phyloP scores from a whole-genome alignment of 225 moss, liverwort and hornwort species.

The Sphagnum tenellum region DNA sequence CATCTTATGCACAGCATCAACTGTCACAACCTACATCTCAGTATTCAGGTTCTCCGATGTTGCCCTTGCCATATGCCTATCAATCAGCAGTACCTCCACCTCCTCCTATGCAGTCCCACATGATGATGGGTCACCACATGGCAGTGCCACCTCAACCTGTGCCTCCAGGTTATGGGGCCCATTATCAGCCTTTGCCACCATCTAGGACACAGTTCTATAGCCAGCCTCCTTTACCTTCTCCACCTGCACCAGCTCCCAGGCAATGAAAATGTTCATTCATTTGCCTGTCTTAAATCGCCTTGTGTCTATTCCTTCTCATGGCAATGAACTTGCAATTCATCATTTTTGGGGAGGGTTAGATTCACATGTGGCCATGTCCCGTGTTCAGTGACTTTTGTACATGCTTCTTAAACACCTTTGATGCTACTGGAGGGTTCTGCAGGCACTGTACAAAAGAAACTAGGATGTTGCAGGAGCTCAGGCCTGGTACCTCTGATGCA shows the following conservation, averaged over 20 bases:
- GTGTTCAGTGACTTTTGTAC: too few species aligned
- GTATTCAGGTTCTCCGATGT: slow-evolving; percentile 47
- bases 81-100: slow-evolving; percentile 61
- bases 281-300: too few species aligned
- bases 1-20: slow-evolving; percentile 37
- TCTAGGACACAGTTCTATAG: slow-evolving; percentile 72
- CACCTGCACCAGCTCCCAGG: slow-evolving; percentile 52
- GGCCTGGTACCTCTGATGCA: too few species aligned
- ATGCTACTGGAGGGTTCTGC: too few species aligned
- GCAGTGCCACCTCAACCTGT: slow-evolving; percentile 62
- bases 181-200: slow-evolving; percentile 62
- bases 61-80: slow-evolving; percentile 49
- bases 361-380: too few species aligned
- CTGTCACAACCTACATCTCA: slow-evolving; percentile 65
- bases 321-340: too few species aligned
- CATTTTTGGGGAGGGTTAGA: too few species aligned
- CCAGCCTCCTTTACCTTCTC: slow-evolving; percentile 73
- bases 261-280: not conserved
- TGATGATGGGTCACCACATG: slow-evolving; percentile 66
- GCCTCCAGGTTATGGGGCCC: slow-evolving; percentile 64
- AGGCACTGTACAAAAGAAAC: too few species aligned
- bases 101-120: slow-evolving; percentile 63
- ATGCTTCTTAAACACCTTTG: too few species aligned
- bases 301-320: too few species aligned
- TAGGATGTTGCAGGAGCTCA: too few species aligned